phyloP scores from a whole-genome alignment of 2,329 filamentous ascomycete genomes.

The Phaeosphaeria sp. region DNA sequence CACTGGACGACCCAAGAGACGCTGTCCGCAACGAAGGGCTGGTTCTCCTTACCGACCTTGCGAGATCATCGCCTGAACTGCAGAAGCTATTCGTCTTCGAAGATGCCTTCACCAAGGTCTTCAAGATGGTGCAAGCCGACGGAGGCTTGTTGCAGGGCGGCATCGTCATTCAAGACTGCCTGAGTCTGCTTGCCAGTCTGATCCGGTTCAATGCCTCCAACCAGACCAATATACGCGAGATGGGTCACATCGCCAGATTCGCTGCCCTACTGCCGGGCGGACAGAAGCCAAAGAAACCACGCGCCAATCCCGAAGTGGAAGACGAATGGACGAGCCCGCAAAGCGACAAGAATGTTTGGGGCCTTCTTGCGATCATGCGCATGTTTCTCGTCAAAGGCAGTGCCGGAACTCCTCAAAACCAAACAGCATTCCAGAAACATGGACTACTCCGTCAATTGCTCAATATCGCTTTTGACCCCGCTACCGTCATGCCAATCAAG shows the following conservation, averaged over 20 bases:
- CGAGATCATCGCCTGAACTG: constrained; percentile 83
- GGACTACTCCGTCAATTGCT: constrained; percentile 81
- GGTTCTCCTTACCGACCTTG: constrained; percentile 85
- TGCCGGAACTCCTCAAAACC: constrained; percentile 80
- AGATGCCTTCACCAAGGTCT: constrained; percentile 87
- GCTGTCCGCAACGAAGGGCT: constrained; percentile 85
- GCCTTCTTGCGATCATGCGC: constrained; percentile 82
- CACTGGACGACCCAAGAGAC: constrained; percentile 84
- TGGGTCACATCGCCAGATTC: constrained; percentile 78
- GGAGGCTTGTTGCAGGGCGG: constrained; percentile 83
- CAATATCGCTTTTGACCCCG: constrained; percentile 79
- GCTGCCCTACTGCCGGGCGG: constrained; percentile 71
- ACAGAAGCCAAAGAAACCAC: constrained; percentile 62
- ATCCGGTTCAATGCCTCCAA: constrained; percentile 88
- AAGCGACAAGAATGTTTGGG: constrained; percentile 89
- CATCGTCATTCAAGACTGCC: constrained; percentile 88
- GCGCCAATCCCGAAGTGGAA: constrained; percentile 63
- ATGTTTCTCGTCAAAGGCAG: constrained; percentile 86
- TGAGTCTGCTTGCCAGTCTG: constrained; percentile 89
- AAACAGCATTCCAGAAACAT: constrained; percentile 83
- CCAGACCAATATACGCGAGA: constrained; percentile 92
- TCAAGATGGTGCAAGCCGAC: constrained; percentile 80
- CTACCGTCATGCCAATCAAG: constrained; percentile 77
- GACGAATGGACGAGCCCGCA: constrained; percentile 79
- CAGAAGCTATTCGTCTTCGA: constrained; percentile 97